Conservation (phyloP, 768 basidiomycete species). For the Xanthoconium stramineum region DNA sequence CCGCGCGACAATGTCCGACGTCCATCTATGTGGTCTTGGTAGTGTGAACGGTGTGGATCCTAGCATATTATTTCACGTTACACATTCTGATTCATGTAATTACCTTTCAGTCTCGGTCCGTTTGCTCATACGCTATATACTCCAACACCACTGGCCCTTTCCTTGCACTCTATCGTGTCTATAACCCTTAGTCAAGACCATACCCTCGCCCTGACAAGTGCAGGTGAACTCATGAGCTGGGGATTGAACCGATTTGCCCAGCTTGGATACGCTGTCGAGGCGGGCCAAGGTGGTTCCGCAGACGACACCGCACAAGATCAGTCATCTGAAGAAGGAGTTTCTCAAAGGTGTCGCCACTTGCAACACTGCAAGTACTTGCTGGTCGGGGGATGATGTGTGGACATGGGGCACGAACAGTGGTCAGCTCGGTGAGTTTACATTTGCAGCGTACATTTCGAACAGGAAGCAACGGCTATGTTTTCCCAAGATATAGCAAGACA, state of each 20-base stretch:
- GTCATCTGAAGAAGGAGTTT: constrained; percentile 71
- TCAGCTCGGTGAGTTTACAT: constrained; percentile 64
- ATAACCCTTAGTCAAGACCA: constrained; percentile 94
- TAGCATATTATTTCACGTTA: neutral
- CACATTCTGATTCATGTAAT: neutral
- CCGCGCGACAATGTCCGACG: constrained; percentile 57
- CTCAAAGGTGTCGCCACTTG: constrained; percentile 84
- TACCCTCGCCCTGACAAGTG: constrained; percentile 76
- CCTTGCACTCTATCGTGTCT: constrained; percentile 53
- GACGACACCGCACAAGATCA: constrained; percentile 82
- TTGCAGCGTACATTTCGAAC: neutral
- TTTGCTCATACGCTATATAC: constrained; percentile 76
- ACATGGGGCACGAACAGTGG: constrained; percentile 95
- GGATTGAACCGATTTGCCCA: constrained; percentile 88
- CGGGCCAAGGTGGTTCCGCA: constrained; percentile 37
- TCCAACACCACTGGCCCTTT: constrained; percentile 57
- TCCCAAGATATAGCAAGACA: constrained; percentile 69
- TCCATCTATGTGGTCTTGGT: constrained; percentile 80
- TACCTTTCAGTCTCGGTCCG: constrained; percentile 57
- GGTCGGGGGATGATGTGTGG: constrained; percentile 69
- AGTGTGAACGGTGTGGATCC: constrained; percentile 68
- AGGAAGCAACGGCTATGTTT: neutral
- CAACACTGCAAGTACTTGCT: constrained; percentile 84
- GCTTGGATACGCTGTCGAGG: constrained; percentile 81
- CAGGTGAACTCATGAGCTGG: constrained; percentile 87